These are phyloP conservation scores for Nepenthes alata DNA, from an alignment of 179 eudicot genomes.

Conservation along the genomic window DNA sequence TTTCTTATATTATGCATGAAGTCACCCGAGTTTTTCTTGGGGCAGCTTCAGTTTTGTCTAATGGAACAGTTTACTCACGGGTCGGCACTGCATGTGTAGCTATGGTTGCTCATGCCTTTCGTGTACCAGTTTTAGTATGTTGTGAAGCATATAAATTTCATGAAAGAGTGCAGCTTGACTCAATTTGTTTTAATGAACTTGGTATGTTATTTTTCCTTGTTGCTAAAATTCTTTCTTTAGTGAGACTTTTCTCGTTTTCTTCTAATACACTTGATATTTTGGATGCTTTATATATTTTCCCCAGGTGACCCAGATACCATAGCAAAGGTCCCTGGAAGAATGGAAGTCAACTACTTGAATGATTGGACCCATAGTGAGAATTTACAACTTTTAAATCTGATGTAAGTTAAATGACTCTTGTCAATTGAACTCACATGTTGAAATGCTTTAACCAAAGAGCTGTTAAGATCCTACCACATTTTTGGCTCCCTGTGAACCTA, in stretches of 20 bases:
- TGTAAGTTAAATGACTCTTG: slow-evolving; percentile 31
- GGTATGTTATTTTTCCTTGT: slow-evolving; percentile 33
- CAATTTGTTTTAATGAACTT: slow-evolving; percentile 95
- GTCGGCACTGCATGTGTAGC: slow-evolving; percentile 97
- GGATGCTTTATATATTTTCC: slow-evolving; percentile 1
- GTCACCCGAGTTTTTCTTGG: slow-evolving; percentile 84
- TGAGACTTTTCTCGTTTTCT: not conserved
- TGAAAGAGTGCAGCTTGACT: slow-evolving; percentile 96
- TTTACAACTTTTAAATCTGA: slow-evolving; percentile 74
- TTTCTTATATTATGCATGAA: slow-evolving; percentile 89
- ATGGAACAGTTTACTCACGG: slow-evolving; percentile 95
- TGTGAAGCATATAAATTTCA: slow-evolving; percentile 99
- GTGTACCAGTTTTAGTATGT: slow-evolving; percentile 82
- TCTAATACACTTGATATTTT: not conserved
- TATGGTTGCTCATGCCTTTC: slow-evolving; percentile 97
- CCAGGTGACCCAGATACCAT: slow-evolving; percentile 81
- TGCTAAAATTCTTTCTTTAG: not conserved
- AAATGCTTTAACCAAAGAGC: not conserved
- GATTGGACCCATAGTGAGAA: slow-evolving; percentile 57
- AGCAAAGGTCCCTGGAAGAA: slow-evolving; percentile 64
- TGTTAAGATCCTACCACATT: too few relatives aligned
- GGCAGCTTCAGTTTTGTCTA: slow-evolving; percentile 82
- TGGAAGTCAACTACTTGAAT: slow-evolving; percentile 53
- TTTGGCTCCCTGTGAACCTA: too few relatives aligned
- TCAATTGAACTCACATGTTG: too few relatives aligned